A percentile compares a stretch with the other conserved stretches of the same genome.
These are phyloP conservation scores for Paraleonurus japonicus DNA, from an alignment of 257 asterid species.

Conservation along the genomic window DNA sequence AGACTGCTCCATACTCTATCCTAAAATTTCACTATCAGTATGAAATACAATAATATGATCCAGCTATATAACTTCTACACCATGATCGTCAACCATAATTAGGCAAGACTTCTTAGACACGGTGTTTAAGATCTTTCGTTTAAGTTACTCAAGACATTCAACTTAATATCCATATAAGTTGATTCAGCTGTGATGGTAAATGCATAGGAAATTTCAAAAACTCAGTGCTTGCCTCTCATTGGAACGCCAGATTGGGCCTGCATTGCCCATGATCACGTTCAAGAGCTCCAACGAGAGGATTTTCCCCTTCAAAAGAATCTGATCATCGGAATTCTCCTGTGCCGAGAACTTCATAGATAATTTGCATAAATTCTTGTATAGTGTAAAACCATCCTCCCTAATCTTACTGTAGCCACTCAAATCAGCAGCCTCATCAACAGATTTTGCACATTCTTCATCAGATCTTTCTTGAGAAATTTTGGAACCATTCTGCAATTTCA, in stretches of 20 bases:
- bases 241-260: constrained; percentile 89
- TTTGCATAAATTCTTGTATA: constrained; percentile 93
- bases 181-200: constrained; percentile 19
- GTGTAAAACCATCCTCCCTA: constrained; percentile 86
- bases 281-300: constrained; percentile 90
- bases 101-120: background rate
- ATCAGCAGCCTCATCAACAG: constrained; percentile 42
- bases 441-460: constrained; percentile 35
- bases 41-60: background rate
- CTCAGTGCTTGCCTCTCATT: constrained; percentile 71
- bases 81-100: background rate
- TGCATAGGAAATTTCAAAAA: constrained; percentile 14
- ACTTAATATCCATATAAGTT: background rate
- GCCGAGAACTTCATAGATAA: constrained; percentile 94
- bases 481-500: constrained; percentile 35
- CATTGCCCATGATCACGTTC: constrained; percentile 83
- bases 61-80: background rate
- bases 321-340: constrained; percentile 86
- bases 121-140: background rate
- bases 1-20: constrained; percentile 3
- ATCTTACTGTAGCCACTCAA: constrained; percentile 62
- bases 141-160: constrained; percentile 18
- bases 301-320: constrained; percentile 91
- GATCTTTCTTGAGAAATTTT: constrained; percentile 20
- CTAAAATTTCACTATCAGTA: background rate